phyloP scores from a whole-genome alignment of 2,329 filamentous ascomycete genomes.

The Microthyrium microscopicum region DNA sequence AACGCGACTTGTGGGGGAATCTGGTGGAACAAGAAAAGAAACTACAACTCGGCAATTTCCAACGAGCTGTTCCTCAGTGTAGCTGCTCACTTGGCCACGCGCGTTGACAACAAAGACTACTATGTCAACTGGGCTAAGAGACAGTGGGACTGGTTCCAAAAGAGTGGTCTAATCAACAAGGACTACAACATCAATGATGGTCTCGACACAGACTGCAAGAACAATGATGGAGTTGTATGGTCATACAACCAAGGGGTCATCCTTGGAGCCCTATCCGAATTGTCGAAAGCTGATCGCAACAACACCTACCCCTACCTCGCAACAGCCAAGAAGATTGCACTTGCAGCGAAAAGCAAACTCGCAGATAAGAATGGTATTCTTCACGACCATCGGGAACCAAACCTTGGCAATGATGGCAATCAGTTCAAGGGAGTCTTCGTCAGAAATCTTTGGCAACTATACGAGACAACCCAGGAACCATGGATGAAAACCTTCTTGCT shows the following conservation, averaged over 20 bases:
- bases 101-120: slow-evolving; percentile 21
- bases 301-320: slow-evolving; percentile 18
- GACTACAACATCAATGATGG: slow-evolving; percentile 38
- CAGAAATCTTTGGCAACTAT: slow-evolving; percentile 44
- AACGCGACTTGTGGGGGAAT: slow-evolving; percentile 29
- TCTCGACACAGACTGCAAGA: slow-evolving; percentile 32
- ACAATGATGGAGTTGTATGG: slow-evolving; percentile 31
- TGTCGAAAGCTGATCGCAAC: slow-evolving; percentile 24
- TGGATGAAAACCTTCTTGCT: slow-evolving; percentile 38
- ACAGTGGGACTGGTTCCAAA: slow-evolving; percentile 35
- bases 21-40: slow-evolving; percentile 29
- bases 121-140: slow-evolving; percentile 31
- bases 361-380: slow-evolving; percentile 22
- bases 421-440: slow-evolving; percentile 62
- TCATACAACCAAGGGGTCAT: slow-evolving; percentile 47
- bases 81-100: slow-evolving; percentile 38
- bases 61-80: slow-evolving; percentile 40
- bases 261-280: slow-evolving; percentile 39
- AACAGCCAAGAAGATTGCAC: slow-evolving; percentile 22
- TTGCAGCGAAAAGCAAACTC: slow-evolving; percentile 20
- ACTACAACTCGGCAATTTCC: slow-evolving; percentile 36
- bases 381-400: slow-evolving; percentile 21
- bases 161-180: slow-evolving; percentile 29
- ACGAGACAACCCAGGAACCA: slow-evolving; percentile 32
- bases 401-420: slow-evolving; percentile 28